Base-by-base conservation (phyloP, 2,329 filamentous ascomycete species). In the Xylariaceae sp. region DNA sequence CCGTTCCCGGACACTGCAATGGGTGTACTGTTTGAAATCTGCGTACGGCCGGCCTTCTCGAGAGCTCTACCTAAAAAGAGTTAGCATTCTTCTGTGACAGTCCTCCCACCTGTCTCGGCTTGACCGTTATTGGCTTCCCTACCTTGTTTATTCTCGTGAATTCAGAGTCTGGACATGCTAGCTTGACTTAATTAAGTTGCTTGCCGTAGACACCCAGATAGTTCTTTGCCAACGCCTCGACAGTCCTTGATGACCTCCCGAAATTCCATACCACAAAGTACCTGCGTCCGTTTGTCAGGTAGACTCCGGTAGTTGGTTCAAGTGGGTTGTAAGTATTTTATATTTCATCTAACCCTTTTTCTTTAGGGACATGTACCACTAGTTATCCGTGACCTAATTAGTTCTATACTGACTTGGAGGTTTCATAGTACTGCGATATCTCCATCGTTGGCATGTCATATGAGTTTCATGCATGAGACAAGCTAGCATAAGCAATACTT, bases 51-150 rank as follows among this genome's bases (percentile, higher is more conserved):
- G 20, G 37, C 45, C 23, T 41, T 20, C 41, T 48, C 43, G n/a
- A 59, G 48, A 46, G 54, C 53, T 54, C 44, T 23, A 37, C 20
- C 44, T 47, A 26, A 54, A 47, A 48, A 7, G 29, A 46, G 37
- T 37, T 44, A 54, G 32, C 49, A 48, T 45, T 52, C 40, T 50
- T 37, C 18, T 6, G 20, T 20, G 20, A 37, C 37, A 44, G 47
- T 47, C 26, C 23, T n/a, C n/a, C 45, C 40, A 9, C 23, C 18
- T 29, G 20, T 40, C 40, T 54, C 19, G 21, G 54, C 43, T 21
- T 32, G 53, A 7, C n/a, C 21, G 14, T 26, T 14, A 19, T 23
- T 44, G 48, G 45, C 19, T 43, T 37, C 32, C 32, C 12, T 14
- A 18, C n/a, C 26, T 45, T 26, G 29, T 44, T 21, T 19, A 26